Base-by-base conservation (phyloP, 768 basidiomycete species). In the Hygrocybe coccinea region DNA sequence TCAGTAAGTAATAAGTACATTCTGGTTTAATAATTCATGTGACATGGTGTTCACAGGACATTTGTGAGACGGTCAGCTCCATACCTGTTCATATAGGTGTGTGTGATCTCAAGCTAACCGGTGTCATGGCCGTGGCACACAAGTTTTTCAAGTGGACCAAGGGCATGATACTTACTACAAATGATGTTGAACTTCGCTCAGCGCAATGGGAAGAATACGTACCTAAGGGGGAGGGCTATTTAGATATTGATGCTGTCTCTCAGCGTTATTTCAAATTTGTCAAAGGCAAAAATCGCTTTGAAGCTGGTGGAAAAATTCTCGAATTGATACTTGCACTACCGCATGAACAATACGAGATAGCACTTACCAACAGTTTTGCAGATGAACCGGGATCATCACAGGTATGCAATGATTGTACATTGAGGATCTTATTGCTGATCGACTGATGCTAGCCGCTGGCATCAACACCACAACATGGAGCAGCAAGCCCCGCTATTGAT, bases 31-130 rank as follows among this genome's bases (percentile, higher is more conserved):
- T 47, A 47, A 3, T 22, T 47, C 25, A 15, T 22, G 15, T 17
- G 14, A 19, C 25, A 47, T 47, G 5, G n/a, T 17, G 25, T 22
- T 25, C 14, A 47, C 24, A 47, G 46, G 46, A 47, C 46, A 17
- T 47, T 15, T 29, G 25, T 22, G 46, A 47, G 24, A 25, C 17
- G 7, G 25, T 47, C 14, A 47, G 46, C 24, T 48, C 64, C 38
- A 59, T 67, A 38, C 62, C 64, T 0, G 62, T 60, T 35, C 64
- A 67, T 46, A 65, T 69, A n/a, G 64, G 65, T 8, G 57, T 56
- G 7, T n/a, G 14, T 3, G 60, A 58, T 1, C 56, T 67, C 21
- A 66, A 66, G 38, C 5, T 3, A 4, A 48, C 60, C 5, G 54
- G 59, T 9, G 65, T 59, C 37, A 21, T 57, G 15, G 49, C 56